Base-by-base conservation (phyloP, 345 rosid species). In the Gossypium australe region DNA sequence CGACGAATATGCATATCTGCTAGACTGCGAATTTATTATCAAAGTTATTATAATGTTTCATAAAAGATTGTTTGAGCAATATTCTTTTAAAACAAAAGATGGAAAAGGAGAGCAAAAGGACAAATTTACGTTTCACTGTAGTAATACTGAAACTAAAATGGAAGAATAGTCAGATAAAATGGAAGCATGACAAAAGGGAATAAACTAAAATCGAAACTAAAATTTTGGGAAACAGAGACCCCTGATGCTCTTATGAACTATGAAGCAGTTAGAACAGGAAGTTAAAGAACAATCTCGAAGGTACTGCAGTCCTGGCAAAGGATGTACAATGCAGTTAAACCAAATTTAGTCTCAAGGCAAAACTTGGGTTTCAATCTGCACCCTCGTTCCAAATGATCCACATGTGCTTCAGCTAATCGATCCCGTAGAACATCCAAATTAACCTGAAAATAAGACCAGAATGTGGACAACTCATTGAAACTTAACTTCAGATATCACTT, bases 251-350 rank as follows among this genome's bases (percentile, higher is more conserved):
- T 34, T 34, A 58, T 58, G 63, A 58, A 24, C 63, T 12, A 58
- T 24, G 63, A 29, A 24, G 16, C 63, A 24, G 34, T 9, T 9
- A 2, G 59, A 55, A 25, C 41, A 55, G 2, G 48, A 67, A 63
- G 59, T 82, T 86, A 89, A 48, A 92, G 71, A 49, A 92, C 88
- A 29, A 92, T 80, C 77, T 92, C 97, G 49, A 91, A 90, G 16
- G 84, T 78, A 71, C 66, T 80, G 84, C 98, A 94, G 38, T 77
- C 88, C 44, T 89, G 78, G 65, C 97, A 94, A 47, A 58, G 75
- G 57, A 91, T 87, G 84, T 89, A 94, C 67, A 94, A 75, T 27
- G 97, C 98, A 22, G 95, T 89, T 65, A 94, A 82, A 80, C 82
- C 84, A 66, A 87, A 85, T 65, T 67, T 78, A 67, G 80, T 79